Evolutionary conservation across 2,329 filamentous ascomycete species (phyloP), one percentile per base, ranked within the genome.

Genomic region (Cordyceps cateniannulata): DNA sequence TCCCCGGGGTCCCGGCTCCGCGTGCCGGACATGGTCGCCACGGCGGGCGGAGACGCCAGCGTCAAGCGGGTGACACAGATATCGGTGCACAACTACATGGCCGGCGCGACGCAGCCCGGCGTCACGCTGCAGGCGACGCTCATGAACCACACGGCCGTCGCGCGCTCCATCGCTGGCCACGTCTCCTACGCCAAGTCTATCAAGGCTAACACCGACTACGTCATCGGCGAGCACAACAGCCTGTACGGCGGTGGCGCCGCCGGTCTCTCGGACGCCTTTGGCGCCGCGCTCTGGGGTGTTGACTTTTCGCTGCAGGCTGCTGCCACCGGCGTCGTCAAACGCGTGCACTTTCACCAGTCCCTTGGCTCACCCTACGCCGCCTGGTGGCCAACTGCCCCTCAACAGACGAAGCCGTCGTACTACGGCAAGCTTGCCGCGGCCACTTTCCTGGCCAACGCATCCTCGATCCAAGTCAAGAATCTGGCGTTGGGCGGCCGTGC

Each of bases 221-320:
- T 80, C 35, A 73, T 81, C 65, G 78, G 78, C 27, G 79, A 81
- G 70, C 80, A 77, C 1, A 80, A 80, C 67, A 75, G 72, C 16
- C 68, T 74, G n/a, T 72, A 70, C 51, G 74, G 74, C 64, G 69
- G 71, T 20, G 75, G 75, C 53, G 67, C 67, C 5, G 69, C 70
- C 18, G 77, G 79, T 12, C 72, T 80, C 51, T 72, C 71, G 48
- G 77, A 79, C 62, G 78, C 77, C 0, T 79, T 79, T 62, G 79
- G 79, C 53, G 77, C 78, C 8, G 79, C 75, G 20, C 74, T 81
- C 8, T 81, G 79, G 79, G 72, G 72, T 56, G 69, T 78, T 29
- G 79, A 81, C 68, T 80, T 77, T 67, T 70, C 72, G 67, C 69
- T 76, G 32, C 65, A 67, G 54, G 73, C 70, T 45, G 73, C 73